Base-by-base conservation (phyloP, 371 early-diverging fungal species). In the Mucor ambiguus region DNA sequence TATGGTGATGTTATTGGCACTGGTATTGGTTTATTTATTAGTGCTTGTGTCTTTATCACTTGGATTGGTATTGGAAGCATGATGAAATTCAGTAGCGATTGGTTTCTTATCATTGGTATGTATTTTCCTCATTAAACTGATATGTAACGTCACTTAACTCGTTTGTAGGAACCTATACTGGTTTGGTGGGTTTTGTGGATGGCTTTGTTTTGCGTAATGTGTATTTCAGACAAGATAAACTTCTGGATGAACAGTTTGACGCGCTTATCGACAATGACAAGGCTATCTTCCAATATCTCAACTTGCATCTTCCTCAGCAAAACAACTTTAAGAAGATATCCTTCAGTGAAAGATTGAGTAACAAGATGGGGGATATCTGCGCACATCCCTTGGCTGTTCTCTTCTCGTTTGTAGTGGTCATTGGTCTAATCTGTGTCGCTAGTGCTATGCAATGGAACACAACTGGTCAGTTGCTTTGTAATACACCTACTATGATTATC, bases 131-230 rank as follows among this genome's bases (percentile, higher is more conserved):
- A n/a, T n/a, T n/a, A n/a, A n/a, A n/a, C n/a, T n/a, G n/a, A n/a
- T n/a, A n/a, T n/a, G n/a, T n/a, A n/a, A n/a, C n/a, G n/a, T n/a
- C n/a, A n/a, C n/a, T n/a, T n/a, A n/a, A n/a, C n/a, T n/a, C n/a
- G n/a, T n/a, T n/a, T n/a, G 64, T 72, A 18, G 72, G 72, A n/a
- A 72, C 72, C 1, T 72, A 72, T 22, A 72, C 72, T 30, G 72
- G 72, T 20, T 52, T 72, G n/a, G 64, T 72, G 44, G 72, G 72
- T 11, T 68, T 72, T 32, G 26, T 68, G 4, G 72, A 72, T 61
- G 72, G 72, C 0, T 72, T 72, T 33, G 72, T 68, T 2, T 43
- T 72, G 28, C 49, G 72, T 30, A 72, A 72, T 43, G 68, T 72
- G 4, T 68, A 72, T 9, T 68, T 68, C 37, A 55, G 69, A 41